Percentiles rank a stretch among this genome's conserved stretches.
Evolutionary conservation across 108 stramenopile species (phyloP).

Genomic region (Fragilaria crotonensis): DNA sequence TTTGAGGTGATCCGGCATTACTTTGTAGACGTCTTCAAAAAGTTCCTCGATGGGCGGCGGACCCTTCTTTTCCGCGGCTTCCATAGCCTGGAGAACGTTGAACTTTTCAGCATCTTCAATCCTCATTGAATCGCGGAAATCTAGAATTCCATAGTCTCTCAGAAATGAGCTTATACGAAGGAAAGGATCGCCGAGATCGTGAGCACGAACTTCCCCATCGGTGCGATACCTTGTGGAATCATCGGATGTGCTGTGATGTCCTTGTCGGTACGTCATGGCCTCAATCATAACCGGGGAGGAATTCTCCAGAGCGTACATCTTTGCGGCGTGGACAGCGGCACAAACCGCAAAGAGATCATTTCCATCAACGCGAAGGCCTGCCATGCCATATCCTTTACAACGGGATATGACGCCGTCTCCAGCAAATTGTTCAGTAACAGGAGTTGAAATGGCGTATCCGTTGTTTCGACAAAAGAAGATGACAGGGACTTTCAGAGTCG

Average conservation of each 20-base stretch:
- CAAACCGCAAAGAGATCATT: slow-evolving; percentile 94
- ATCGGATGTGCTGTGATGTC: slow-evolving; percentile 97
- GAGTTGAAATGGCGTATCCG: slow-evolving; percentile 96
- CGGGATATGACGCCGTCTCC: slow-evolving; percentile 95
- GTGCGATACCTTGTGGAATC: slow-evolving; percentile 89
- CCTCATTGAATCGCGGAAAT: slow-evolving; percentile 35
- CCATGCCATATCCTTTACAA: slow-evolving; percentile 94
- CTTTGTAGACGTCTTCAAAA: slow-evolving; percentile 93
- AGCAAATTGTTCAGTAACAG: slow-evolving; percentile 89
- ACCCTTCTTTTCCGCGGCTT: slow-evolving; percentile 77
- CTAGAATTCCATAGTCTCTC: slow-evolving; percentile 60
- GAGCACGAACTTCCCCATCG: slow-evolving; percentile 62
- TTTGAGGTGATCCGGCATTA: slow-evolving; percentile 78
- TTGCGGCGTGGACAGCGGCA: slow-evolving; percentile 79
- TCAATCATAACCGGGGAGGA: slow-evolving; percentile 90
- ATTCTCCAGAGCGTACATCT: slow-evolving; percentile 58
- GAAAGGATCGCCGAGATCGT: slow-evolving; percentile 68
- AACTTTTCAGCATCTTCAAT: slow-evolving; percentile 70
- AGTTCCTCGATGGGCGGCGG: slow-evolving; percentile 65
- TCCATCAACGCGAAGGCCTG: slow-evolving; percentile 95
- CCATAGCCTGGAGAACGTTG: slow-evolving; percentile 79
- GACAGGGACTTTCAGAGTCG: slow-evolving; percentile 85
- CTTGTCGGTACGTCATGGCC: slow-evolving; percentile 96
- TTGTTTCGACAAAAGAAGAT: slow-evolving; percentile 98
- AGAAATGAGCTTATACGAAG: slow-evolving; percentile 66